Percentiles rank a stretch among this genome's conserved stretches.
Evolutionary conservation across 2,329 filamentous ascomycete genomes (phyloP).

Genomic region (Aspergillus pseudoglaucus): DNA sequence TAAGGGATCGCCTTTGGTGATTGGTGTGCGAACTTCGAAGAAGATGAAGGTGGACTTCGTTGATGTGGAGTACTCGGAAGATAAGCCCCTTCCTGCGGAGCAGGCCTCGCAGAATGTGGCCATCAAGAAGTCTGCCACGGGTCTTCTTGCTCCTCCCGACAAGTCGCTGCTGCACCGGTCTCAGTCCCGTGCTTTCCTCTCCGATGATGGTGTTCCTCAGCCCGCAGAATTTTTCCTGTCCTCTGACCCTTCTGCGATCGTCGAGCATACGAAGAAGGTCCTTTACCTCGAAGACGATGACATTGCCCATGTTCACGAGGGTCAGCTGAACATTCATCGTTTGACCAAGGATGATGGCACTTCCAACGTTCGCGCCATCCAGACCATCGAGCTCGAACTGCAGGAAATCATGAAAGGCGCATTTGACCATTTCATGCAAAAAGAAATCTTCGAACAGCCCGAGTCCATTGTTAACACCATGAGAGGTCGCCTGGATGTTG

Average conservation of each 20-base stretch:
- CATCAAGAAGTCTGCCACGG: conserved; percentile 76
- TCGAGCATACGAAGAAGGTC: conserved; percentile 99
- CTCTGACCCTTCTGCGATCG: conserved; percentile 94
- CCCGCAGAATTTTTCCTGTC: conserved; percentile 99
- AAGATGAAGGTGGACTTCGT: conserved; percentile 99
- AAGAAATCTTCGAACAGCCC: conserved; percentile 99
- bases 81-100: conserved; percentile 83
- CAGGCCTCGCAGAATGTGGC: conserved; percentile 93
- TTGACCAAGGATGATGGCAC: conserved; percentile 94
- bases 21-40: conserved; percentile 92
- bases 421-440: conserved; percentile 99
- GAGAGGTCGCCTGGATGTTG: conserved; percentile 92
- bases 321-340: conserved; percentile 97
- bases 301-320: conserved; percentile 98
- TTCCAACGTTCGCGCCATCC: conserved; percentile 94
- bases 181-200: conserved; percentile 97
- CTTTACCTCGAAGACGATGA: conserved; percentile 99
- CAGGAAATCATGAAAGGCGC: conserved; percentile 99
- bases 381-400: conserved; percentile 96
- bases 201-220: conserved; percentile 95
- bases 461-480: conserved; percentile 99
- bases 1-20: conserved; percentile 95
- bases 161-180: conserved; percentile 98
- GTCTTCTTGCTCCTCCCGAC: conserved; percentile 80
- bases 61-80: conserved; percentile 93